Evolutionary conservation across 1,139 yeast genomes (phyloP), one percentile per base, ranked within the genome.

Genomic region (Chernovozyma aurita): DNA sequence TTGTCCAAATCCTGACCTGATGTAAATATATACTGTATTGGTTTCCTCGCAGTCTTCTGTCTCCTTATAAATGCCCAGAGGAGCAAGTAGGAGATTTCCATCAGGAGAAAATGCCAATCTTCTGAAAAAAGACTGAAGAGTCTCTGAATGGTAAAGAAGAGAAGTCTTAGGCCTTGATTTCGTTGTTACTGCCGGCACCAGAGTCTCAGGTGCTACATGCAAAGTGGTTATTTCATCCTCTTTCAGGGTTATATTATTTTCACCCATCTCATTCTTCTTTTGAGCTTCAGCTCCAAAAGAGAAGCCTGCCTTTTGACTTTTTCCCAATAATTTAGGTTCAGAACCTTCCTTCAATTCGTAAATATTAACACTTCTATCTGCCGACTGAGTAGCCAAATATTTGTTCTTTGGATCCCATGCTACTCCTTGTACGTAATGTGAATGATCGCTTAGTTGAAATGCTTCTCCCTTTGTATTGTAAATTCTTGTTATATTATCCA

Each of bases 361-460:
- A 4, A 92, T 65, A 44, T 79, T 80, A 14, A 90, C 81, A 2
- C 88, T 73, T 40, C 96, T 64, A 58, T 94, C 98, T 3, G 96
- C 95, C 18, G 94, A 80, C 54, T 90, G 97, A 5, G 96, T 85
- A 1, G 90, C 87, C 15, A 92, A 59, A 48, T 60, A 87, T 49
- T 82, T 78, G 41, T 82, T 79, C 39, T 66, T 52, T 3, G 98
- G 98, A 55, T 92, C 98, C 97, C 97, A 92, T 0, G 83, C 72
- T 3, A 92, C 92, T 3, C 99, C 99, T 58, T 92, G 99, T 2
- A 92, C 94, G 50, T 86, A 90, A 53, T 90, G 97, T 27, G 66
- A 64, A 56, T 92, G 97, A 45, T 85, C 87, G 3, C 78, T 74
- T 33, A 84, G 63, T 39, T 81, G 80, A 12, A 73, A 63, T 1